Percentiles rank a stretch among this genome's conserved stretches.
phyloP scores from a whole-genome alignment of 2,329 filamentous ascomycete genomes.

The Phymatotrichopsis omnivora region DNA sequence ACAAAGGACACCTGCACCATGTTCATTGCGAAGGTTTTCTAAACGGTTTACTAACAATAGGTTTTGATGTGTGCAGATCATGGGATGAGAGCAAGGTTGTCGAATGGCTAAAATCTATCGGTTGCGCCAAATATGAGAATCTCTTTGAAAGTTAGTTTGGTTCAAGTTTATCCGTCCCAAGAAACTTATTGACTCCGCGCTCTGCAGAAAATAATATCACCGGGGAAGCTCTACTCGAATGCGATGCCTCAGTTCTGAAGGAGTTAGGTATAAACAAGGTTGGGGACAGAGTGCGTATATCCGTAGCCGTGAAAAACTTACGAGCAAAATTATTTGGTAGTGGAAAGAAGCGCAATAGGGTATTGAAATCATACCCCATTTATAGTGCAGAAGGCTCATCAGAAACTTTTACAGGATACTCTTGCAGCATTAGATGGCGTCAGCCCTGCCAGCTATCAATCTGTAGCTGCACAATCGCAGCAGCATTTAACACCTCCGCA shows the following conservation, averaged over 20 bases:
- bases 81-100: constrained; percentile 91
- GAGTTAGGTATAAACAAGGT: constrained; percentile 99
- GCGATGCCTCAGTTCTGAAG: constrained; percentile 91
- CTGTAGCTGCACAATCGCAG: constrained; percentile 37
- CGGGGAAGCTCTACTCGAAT: constrained; percentile 89
- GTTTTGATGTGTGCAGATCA: constrained; percentile 41
- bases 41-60: constrained; percentile 13
- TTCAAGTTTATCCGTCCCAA: not conserved
- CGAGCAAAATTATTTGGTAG: constrained; percentile 66
- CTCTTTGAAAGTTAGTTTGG: constrained; percentile 52
- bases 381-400: not conserved
- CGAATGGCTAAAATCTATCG: constrained; percentile 82
- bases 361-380: constrained; percentile 39
- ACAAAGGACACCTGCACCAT: not conserved
- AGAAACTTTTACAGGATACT: constrained; percentile 20
- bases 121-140: constrained; percentile 79
- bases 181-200: not conserved
- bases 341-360: constrained; percentile 75
- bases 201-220: constrained; percentile 77
- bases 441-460: constrained; percentile 32
- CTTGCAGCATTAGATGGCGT: constrained; percentile 22
- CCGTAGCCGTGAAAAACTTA: constrained; percentile 73
- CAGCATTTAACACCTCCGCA: constrained; percentile 39
- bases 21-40: constrained; percentile 1
- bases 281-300: constrained; percentile 86